Conservation (phyloP, 1,284 basidiomycete genomes). For the Malassezia pachydermatis region DNA sequence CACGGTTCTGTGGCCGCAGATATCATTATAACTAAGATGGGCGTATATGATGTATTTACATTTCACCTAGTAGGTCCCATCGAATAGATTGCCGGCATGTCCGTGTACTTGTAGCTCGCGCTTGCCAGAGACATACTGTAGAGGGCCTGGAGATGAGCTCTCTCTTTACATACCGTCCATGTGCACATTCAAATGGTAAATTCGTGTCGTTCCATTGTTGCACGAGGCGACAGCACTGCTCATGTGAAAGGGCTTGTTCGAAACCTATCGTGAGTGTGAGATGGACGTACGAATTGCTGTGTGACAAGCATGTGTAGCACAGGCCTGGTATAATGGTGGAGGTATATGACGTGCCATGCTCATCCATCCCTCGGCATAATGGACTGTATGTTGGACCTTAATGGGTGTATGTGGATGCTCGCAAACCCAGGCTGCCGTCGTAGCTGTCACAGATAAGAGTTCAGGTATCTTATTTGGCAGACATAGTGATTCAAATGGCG, state of each 20-base stretch:
- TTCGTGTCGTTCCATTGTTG: constrained; percentile 59
- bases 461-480: too few relatives aligned
- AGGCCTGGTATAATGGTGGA: not conserved
- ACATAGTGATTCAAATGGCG: too few relatives aligned
- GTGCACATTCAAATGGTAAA: constrained; percentile 87
- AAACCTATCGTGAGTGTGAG: not conserved
- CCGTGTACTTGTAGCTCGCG: not conserved
- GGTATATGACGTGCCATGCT: not conserved
- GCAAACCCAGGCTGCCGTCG: not conserved
- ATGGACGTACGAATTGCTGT: constrained; percentile 7
- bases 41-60: not conserved
- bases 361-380: too few relatives aligned
- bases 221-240: constrained; percentile 65
- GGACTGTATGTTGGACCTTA: not conserved
- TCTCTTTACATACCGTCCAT: constrained; percentile 54
- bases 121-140: not conserved
- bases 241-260: constrained; percentile 62
- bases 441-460: too few relatives aligned
- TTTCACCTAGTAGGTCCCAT: not conserved
- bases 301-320: constrained; percentile 8
- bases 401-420: not conserved
- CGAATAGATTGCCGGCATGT: not conserved
- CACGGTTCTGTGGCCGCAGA: too few relatives aligned
- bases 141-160: constrained; percentile 1
- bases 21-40: too few relatives aligned